Percentiles rank a stretch among this genome's conserved stretches.
phyloP scores from a whole-genome alignment of 2,329 filamentous ascomycete genomes.

The Zelopaecilomyces penicillatus region DNA sequence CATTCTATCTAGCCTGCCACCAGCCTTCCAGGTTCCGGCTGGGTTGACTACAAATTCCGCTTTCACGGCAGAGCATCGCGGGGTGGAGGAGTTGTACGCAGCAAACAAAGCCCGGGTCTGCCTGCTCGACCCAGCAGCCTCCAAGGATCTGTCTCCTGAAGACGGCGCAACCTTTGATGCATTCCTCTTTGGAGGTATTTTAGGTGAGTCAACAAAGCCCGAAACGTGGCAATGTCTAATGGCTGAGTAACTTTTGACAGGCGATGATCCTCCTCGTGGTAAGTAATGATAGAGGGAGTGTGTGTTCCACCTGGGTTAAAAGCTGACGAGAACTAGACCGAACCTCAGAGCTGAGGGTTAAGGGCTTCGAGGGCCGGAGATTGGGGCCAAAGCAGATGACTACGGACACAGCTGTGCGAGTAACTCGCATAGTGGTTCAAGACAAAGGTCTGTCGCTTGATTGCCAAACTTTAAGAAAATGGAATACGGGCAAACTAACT shows the following conservation, averaged over 20 bases:
- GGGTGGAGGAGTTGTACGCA: constrained; percentile 77
- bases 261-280: constrained; percentile 91
- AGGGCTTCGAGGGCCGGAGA: constrained; percentile 80
- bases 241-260: constrained; percentile 33
- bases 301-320: constrained; percentile 2
- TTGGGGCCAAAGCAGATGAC: constrained; percentile 96
- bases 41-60: constrained; percentile 47
- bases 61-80: constrained; percentile 63
- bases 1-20: constrained; percentile 72
- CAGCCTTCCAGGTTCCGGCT: constrained; percentile 56
- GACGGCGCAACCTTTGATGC: constrained; percentile 79
- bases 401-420: constrained; percentile 90
- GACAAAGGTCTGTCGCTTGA: constrained; percentile 55
- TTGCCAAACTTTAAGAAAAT: background rate
- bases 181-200: constrained; percentile 91
- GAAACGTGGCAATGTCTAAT: background rate
- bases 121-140: constrained; percentile 78
- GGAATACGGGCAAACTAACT: background rate
- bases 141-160: constrained; percentile 70
- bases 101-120: constrained; percentile 69
- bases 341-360: constrained; percentile 89
- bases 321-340: constrained; percentile 53
- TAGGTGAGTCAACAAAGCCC: constrained; percentile 52
- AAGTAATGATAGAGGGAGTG: constrained; percentile 22
- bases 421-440: constrained; percentile 82